A percentile compares a stretch with the other conserved stretches of the same genome.
These are phyloP conservation scores for Coniella vitis DNA, from an alignment of 2,329 filamentous ascomycete genomes.

Conservation along the genomic window DNA sequence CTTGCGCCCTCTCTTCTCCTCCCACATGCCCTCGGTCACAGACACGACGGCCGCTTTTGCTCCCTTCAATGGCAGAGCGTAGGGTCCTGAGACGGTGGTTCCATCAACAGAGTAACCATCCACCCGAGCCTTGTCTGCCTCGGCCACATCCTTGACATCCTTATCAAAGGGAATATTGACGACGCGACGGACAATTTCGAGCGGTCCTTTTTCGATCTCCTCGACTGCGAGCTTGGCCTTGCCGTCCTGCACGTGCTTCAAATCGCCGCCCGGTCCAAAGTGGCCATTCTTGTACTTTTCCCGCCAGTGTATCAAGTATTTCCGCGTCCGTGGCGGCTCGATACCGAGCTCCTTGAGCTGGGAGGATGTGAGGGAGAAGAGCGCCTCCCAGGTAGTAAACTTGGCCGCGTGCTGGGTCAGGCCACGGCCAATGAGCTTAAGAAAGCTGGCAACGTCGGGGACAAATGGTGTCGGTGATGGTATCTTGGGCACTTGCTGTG, in stretches of 20 bases:
- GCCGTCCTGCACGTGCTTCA: constrained; percentile 60
- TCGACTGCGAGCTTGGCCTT: constrained; percentile 44
- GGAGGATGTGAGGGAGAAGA: constrained; percentile 73
- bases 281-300: constrained; percentile 73
- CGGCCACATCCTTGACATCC: constrained; percentile 27
- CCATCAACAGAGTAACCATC: constrained; percentile 61
- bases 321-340: constrained; percentile 73
- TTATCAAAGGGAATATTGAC: constrained; percentile 47
- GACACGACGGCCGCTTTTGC: constrained; percentile 58
- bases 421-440: constrained; percentile 83
- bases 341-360: constrained; percentile 80
- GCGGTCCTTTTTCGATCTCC: constrained; percentile 27
- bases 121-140: constrained; percentile 44
- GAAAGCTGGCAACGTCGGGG: constrained; percentile 77
- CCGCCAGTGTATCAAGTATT: constrained; percentile 83
- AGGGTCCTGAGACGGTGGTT: constrained; percentile 67
- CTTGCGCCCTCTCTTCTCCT: constrained; percentile 79
- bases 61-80: constrained; percentile 61
- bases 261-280: constrained; percentile 77
- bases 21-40: constrained; percentile 86
- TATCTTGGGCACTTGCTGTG: constrained; percentile 27
- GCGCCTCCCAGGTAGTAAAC: constrained; percentile 81
- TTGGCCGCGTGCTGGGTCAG: constrained; percentile 78
- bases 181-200: constrained; percentile 43
- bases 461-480: constrained; percentile 78